phyloP scores from a whole-genome alignment of 768 basidiomycete genomes.

The Amanita molliuscula region DNA sequence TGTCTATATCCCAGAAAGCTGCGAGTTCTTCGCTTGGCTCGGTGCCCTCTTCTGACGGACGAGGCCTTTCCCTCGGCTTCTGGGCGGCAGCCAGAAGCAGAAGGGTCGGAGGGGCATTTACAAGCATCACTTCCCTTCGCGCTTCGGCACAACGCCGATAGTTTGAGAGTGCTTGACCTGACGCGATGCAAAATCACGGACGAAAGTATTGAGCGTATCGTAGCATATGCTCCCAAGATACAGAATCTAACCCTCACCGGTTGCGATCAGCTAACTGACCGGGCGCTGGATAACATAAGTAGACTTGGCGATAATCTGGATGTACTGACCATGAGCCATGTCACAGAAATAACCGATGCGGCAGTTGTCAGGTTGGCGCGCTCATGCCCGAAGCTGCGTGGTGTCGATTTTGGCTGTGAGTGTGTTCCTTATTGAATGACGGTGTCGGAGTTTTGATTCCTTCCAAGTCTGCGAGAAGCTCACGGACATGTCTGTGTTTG shows the following conservation, averaged over 20 bases:
- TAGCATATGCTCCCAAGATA: constrained; percentile 66
- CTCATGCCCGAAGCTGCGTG: constrained; percentile 61
- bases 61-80: constrained; percentile 58
- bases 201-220: constrained; percentile 62
- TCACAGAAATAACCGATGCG: constrained; percentile 69
- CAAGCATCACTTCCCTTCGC: constrained; percentile 55
- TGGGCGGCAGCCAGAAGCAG: constrained; percentile 16
- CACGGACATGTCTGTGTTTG: constrained; percentile 79
- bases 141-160: constrained; percentile 55
- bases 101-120: constrained; percentile 28
- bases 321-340: constrained; percentile 72
- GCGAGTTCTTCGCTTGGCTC: constrained; percentile 64
- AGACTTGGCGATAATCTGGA: constrained; percentile 69
- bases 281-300: constrained; percentile 54
- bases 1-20: constrained; percentile 39
- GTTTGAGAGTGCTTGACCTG: constrained; percentile 72
- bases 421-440: constrained; percentile 9
- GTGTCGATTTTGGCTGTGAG: constrained; percentile 84
- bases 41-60: constrained; percentile 71
- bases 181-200: constrained; percentile 71
- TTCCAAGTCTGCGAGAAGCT: constrained; percentile 64
- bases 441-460: not conserved
- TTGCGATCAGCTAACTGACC: constrained; percentile 68
- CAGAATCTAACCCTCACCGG: constrained; percentile 71
- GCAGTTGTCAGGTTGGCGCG: constrained; percentile 61